A percentile compares a stretch with the other conserved stretches of the same genome.
Conservation (phyloP, 1,284 basidiomycete species). For the Pisolithus thermaeus region DNA sequence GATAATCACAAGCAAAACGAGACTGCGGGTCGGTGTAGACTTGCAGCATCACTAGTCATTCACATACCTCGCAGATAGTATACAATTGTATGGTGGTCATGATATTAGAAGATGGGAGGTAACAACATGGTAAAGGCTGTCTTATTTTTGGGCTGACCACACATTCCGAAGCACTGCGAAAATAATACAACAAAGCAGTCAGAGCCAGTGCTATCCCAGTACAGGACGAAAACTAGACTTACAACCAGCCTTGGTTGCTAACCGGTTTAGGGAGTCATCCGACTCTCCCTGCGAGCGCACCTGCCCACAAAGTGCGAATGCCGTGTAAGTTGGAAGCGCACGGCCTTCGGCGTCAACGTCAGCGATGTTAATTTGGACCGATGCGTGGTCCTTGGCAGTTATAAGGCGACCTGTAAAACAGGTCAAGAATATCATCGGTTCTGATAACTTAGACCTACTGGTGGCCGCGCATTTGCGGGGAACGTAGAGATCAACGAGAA, state of each 20-base stretch:
- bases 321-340: conserved; percentile 82
- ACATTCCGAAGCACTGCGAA: conserved; percentile 65
- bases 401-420: conserved; percentile 77
- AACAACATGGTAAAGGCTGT: conserved; percentile 18
- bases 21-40: too few species aligned
- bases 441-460: conserved; percentile 50
- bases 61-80: neutral
- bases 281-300: conserved; percentile 94
- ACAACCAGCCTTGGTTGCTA: conserved; percentile 95
- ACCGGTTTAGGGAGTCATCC: conserved; percentile 95
- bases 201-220: neutral
- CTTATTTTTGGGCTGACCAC: conserved; percentile 73
- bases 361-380: conserved; percentile 92
- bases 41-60: neutral
- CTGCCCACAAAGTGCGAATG: conserved; percentile 91
- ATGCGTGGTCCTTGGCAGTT: conserved; percentile 98
- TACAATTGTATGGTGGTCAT: conserved; percentile 7
- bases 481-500: conserved; percentile 99
- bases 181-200: conserved; percentile 6
- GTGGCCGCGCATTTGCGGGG: conserved; percentile 98
- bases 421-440: conserved; percentile 4
- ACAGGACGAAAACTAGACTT: conserved; percentile 38
- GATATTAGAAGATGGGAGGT: conserved; percentile 8
- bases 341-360: conserved; percentile 94
- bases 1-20: too few species aligned